A percentile compares a stretch with the other conserved stretches of the same genome.
These are phyloP conservation scores for Trypanosoma rangeli DNA, from an alignment of 208 protist species.

Conservation along the genomic window DNA sequence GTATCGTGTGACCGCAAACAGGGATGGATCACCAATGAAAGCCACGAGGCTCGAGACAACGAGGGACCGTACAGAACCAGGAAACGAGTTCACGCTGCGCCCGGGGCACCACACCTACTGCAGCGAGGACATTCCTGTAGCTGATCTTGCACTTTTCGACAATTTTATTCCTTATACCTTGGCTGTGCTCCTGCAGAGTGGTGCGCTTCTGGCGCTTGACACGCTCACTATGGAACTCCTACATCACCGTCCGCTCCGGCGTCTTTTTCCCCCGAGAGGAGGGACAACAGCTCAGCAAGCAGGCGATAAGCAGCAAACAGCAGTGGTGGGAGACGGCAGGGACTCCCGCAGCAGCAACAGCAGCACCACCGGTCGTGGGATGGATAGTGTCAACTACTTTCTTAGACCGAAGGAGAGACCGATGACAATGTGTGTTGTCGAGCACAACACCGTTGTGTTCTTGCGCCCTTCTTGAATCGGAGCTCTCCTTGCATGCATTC, in stretches of 20 bases:
- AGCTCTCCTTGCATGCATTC: not conserved
- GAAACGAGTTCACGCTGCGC: conserved; percentile 5
- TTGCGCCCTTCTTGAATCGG: conserved; percentile 31
- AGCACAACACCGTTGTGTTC: conserved; percentile 58
- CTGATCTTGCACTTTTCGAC: conserved; percentile 47
- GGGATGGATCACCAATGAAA: conserved; percentile 13
- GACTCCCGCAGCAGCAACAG: not conserved
- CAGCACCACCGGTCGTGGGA: not conserved
- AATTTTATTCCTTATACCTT: conserved; percentile 51
- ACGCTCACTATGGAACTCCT: conserved; percentile 56
- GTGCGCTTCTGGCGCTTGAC: conserved; percentile 68
- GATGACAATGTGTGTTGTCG: conserved; percentile 34
- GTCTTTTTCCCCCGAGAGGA: conserved; percentile 20
- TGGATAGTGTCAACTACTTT: conserved; percentile 1
- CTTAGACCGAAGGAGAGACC: conserved; percentile 23
- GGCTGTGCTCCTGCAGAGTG: conserved; percentile 63
- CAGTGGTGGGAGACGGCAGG: not conserved
- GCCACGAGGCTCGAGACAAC: not conserved
- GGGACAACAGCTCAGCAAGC: not conserved
- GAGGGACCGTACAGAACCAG: not conserved
- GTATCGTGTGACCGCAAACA: not conserved
- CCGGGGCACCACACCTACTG: conserved; percentile 41
- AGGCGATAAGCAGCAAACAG: not conserved
- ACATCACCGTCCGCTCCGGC: conserved; percentile 21
- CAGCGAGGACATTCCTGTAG: conserved; percentile 60